phyloP scores from a whole-genome alignment of 2,329 filamentous ascomycete genomes.

The Zymoseptoria brevis region DNA sequence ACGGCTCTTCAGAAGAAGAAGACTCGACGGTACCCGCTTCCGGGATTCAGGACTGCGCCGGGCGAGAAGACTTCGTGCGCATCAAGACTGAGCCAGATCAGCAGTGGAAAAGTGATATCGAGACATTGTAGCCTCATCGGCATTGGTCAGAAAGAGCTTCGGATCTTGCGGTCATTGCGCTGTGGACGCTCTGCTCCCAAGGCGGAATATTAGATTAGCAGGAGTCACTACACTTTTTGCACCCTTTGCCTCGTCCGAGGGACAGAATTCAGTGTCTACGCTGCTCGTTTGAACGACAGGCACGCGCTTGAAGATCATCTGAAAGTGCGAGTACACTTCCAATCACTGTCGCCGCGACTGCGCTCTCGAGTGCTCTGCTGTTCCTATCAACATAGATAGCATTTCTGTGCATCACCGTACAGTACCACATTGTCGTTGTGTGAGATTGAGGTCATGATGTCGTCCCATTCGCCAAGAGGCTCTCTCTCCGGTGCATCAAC shows the following conservation, averaged over 20 bases:
- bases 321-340: background rate
- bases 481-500: conserved; percentile 38
- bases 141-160: conserved; percentile 26
- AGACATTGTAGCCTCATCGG: background rate
- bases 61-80: background rate
- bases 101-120: conserved; percentile 2
- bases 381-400: conserved; percentile 17
- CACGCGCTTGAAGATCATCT: conserved; percentile 3
- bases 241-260: conserved; percentile 16
- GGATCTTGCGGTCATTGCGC: conserved; percentile 4
- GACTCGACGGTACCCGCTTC: background rate
- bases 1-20: background rate
- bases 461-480: conserved; percentile 36
- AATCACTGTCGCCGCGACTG: background rate
- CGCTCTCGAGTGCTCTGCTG: conserved; percentile 1
- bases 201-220: conserved; percentile 39
- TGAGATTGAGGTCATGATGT: conserved; percentile 44
- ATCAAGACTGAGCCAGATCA: background rate
- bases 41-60: background rate
- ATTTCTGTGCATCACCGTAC: conserved; percentile 11
- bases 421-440: background rate
- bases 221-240: conserved; percentile 37
- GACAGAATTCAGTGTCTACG: conserved; percentile 5
- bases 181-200: background rate
- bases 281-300: conserved; percentile 1